Evolutionary conservation across 2,329 filamentous ascomycete species (phyloP), one percentile per base, ranked within the genome.

Genomic region (Xylariaceae sp.): DNA sequence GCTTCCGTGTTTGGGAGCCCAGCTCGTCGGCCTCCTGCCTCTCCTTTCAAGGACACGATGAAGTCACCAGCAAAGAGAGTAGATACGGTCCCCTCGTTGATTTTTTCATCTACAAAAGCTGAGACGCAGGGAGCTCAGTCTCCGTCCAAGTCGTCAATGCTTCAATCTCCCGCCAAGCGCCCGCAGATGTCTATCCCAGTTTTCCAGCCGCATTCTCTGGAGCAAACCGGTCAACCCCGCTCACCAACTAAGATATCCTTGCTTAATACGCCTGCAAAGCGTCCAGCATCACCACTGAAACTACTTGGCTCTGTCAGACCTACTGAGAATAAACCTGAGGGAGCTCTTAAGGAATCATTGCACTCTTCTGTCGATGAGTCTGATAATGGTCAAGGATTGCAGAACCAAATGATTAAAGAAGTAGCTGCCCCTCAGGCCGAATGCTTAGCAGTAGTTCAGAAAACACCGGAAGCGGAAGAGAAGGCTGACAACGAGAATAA

Each of bases 51-150:
- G 62, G 82, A 84, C 20, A 70, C 76, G 0, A 72, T 85, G 66
- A 82, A 76, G 57, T 81, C 80, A 1, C 82, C 83, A 0, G 79
- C 83, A 1, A 83, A 81, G 64, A 73, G 75, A 29, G 65, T 75
- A 37, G 91, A 81, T 0, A 69, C 68, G 1, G 37, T 70, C 52
- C 55, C 66, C 23, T 52, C 68, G 26, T 55, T 70, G 62, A 41
- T 64, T 57, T 57, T 69, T 48, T 49, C 64, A 53, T 53, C 69
- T 61, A 23, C 59, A 15, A 55, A 64, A 40, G 59, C 67, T 41
- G 49, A 67, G 36, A 51, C 64, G 44, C 52, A 68, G 49, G 37
- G 53, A 37, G 73, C 76, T 1, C 73, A 76, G 35, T 77, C 77
- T 2, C 74, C 75, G 1, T 72, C 77, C 51, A 82, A 80, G 66